These are phyloP conservation scores for Punica granatum DNA, from an alignment of 345 rosid genomes.

Conservation along the genomic window DNA sequence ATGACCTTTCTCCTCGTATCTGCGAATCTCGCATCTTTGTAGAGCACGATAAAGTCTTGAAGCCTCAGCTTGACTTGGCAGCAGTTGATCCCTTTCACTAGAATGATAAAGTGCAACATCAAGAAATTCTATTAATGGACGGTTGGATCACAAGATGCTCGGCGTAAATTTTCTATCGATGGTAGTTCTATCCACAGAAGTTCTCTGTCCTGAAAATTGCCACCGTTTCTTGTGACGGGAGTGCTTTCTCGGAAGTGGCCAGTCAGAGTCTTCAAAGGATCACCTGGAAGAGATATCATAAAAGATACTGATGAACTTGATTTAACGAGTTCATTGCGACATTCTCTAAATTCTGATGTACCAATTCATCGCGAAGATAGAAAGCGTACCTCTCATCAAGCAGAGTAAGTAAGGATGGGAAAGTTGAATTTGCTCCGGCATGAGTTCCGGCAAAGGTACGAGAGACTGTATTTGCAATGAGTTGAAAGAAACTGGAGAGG, in stretches of 20 bases:
- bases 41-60: constrained; percentile 39
- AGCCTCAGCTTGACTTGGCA: constrained; percentile 67
- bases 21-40: constrained; percentile 45
- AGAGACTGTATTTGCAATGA: constrained; percentile 51
- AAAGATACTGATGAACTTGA: not conserved
- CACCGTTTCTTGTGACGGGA: constrained; percentile 38
- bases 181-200: too few relatives aligned
- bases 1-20: constrained; percentile 51
- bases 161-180: too few relatives aligned
- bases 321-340: too few relatives aligned
- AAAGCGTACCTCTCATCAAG: constrained; percentile 41
- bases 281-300: constrained; percentile 26
- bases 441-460: constrained; percentile 39
- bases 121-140: not conserved
- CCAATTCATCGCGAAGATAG: not conserved
- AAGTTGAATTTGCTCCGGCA: constrained; percentile 31
- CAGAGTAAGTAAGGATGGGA: constrained; percentile 25
- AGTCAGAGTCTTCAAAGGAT: constrained; percentile 33
- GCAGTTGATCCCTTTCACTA: constrained; percentile 74
- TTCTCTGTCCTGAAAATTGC: constrained; percentile 39
- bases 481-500: constrained; percentile 61
- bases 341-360: not conserved
- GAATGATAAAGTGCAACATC: not conserved
- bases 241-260: constrained; percentile 38
- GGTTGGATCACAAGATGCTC: constrained; percentile 19